These are phyloP conservation scores for Sporothrix brunneoviolacea DNA, from an alignment of 2,329 filamentous ascomycete species.

Conservation along the genomic window DNA sequence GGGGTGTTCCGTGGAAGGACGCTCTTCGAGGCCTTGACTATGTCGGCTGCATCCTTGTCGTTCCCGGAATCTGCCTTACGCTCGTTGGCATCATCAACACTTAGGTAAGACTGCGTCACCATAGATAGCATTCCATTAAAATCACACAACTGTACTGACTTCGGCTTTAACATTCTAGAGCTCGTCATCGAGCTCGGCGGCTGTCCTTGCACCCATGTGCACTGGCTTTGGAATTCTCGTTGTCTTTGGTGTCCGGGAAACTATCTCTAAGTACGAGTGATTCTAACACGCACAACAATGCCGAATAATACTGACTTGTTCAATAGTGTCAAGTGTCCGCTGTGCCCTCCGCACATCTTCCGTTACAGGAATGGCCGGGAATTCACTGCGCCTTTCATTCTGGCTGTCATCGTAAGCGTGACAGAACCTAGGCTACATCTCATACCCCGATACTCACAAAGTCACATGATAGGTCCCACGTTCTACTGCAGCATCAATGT, in stretches of 20 bases:
- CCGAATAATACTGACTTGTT: not conserved
- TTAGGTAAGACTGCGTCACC: too few relatives aligned
- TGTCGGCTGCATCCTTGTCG: constrained; percentile 10
- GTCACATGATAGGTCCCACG: not conserved
- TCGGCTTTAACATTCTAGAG: not conserved
- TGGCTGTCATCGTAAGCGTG: constrained; percentile 9
- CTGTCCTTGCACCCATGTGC: not conserved
- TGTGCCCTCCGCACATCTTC: constrained; percentile 40
- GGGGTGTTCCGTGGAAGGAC: constrained; percentile 14
- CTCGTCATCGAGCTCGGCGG: not conserved
- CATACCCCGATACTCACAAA: too few relatives aligned
- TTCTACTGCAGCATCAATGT: constrained; percentile 14
- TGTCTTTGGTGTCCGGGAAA: constrained; percentile 9
- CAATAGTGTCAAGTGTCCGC: constrained; percentile 26
- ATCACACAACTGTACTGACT: not conserved
- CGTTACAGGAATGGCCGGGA: constrained; percentile 33
- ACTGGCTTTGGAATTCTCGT: constrained; percentile 1
- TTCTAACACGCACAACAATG: too few relatives aligned
- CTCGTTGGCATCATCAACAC: constrained; percentile 12
- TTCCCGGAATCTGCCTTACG: constrained; percentile 10
- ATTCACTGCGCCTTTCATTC: constrained; percentile 13
- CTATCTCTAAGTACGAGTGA: not conserved
- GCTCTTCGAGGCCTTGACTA: constrained; percentile 13
- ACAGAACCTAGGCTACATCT: not conserved
- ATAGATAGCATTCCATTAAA: not conserved